A percentile compares a stretch with the other conserved stretches of the same genome.
Evolutionary conservation across 805 yeast species (phyloP).

Genomic region (Wickerhamiella galacta): DNA sequence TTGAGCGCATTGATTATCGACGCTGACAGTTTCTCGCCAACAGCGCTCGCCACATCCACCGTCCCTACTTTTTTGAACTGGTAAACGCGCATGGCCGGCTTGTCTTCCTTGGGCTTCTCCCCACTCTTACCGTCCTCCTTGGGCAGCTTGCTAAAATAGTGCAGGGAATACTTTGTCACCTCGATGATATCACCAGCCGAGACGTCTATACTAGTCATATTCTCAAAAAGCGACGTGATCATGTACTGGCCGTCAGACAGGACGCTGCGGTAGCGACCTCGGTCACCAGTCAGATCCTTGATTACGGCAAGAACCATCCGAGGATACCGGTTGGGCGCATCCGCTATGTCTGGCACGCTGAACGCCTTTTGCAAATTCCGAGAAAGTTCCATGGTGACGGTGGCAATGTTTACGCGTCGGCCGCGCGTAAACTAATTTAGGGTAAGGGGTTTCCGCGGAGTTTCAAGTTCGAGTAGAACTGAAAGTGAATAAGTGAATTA

Average conservation of each 20-base stretch:
- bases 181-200: conserved; percentile 3
- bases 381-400: background rate
- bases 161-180: conserved; percentile 1
- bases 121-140: too few species aligned
- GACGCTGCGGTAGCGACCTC: conserved; percentile 1
- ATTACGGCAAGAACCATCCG: background rate
- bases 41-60: too few species aligned
- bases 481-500: too few species aligned
- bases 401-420: too few species aligned
- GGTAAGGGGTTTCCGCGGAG: too few species aligned
- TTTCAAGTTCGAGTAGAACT: too few species aligned
- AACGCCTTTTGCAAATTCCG: background rate
- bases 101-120: too few species aligned
- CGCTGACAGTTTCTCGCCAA: too few species aligned
- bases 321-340: background rate
- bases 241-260: conserved; percentile 3
- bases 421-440: too few species aligned
- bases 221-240: background rate
- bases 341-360: background rate
- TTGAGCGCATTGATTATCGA: too few species aligned
- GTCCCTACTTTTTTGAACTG: too few species aligned
- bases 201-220: background rate
- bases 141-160: background rate
- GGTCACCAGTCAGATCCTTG: background rate
- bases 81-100: too few species aligned